Base-by-base conservation (phyloP, 148 eudicot genomes). In the Camellia lanceoleosa region DNA sequence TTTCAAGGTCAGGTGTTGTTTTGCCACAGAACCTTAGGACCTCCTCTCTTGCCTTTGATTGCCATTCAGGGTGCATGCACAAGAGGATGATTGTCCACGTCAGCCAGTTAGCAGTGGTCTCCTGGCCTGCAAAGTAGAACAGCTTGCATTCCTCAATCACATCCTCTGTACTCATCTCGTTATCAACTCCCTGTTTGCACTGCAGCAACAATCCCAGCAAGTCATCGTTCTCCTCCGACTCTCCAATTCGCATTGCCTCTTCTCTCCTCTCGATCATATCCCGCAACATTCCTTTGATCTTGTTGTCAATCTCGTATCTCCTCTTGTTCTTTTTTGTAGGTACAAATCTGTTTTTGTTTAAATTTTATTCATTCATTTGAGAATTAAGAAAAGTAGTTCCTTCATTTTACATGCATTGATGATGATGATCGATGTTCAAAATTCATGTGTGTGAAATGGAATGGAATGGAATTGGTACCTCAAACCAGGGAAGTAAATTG, bases 61-160 rank as follows among this genome's bases (percentile, higher is more conserved):
- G 92, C 94, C 91, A 91, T 9, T 75, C 61, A 0, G 80, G 91
- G 79, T 91, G 88, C 85, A 84, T 85, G 42, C 89, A 86, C 23
- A 86, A 74, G 8, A 88, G 81, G 19, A 91, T 67, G 16, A 84
- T 30, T 8, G 89, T 85, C 92, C 94, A 91, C 0, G 89, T 87
- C 18, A 91, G 69, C 87, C 84, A 83, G 67, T 87, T 85, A 1
- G 92, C 85, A 0, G 91, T 87, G 80, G 92, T 91, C 67, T 89
- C 92, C 55, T 89, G 89, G 68, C 91, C 94, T 44, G 92, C 92
- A 8, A 88, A 81, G 86, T 88, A 86, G 68, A 89, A 88, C 2
- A 72, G 71, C 82, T 91, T 89, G 84, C 91, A 89, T 61, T 88
- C 92, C 60, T 91, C 92, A 19, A 87, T 86, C 69, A 87, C 83